Conservation (phyloP, 2,329 filamentous ascomycete species). For the Pseudogymnoascus sp. region DNA sequence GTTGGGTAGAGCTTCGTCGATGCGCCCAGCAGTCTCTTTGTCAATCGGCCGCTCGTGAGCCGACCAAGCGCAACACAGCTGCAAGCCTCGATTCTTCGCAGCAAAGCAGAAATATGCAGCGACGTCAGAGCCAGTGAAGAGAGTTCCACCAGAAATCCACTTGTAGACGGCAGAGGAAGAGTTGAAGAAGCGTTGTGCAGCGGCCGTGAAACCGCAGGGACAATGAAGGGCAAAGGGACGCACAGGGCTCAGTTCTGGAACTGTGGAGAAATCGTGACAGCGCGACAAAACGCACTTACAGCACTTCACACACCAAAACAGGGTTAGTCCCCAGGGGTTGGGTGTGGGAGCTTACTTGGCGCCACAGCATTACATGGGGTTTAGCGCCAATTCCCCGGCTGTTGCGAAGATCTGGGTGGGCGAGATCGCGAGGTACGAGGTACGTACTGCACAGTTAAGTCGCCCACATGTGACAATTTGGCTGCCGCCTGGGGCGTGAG, state of each 20-base stretch:
- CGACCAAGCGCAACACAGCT: background rate
- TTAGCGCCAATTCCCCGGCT: background rate
- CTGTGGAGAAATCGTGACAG: background rate
- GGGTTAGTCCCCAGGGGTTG: background rate
- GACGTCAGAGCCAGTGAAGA: background rate
- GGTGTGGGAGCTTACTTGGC: background rate
- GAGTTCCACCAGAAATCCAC: conserved; percentile 4
- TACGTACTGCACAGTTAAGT: background rate
- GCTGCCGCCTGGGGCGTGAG: background rate
- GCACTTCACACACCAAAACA: background rate
- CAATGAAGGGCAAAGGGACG: background rate
- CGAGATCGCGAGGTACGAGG: background rate
- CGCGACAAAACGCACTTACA: conserved; percentile 1
- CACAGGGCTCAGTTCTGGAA: background rate
- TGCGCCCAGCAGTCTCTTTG: background rate
- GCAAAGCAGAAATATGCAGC: background rate
- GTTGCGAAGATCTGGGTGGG: background rate
- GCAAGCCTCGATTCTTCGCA: background rate
- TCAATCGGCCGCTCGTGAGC: background rate
- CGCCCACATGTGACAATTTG: background rate
- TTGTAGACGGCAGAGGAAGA: background rate
- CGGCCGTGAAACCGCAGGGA: conserved; percentile 2
- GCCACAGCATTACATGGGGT: background rate
- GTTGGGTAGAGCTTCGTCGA: conserved; percentile 1
- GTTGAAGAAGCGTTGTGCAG: conserved; percentile 4